These are phyloP conservation scores for Cinnamomum micranthum DNA, from an alignment of 164 flowering plant species.

Conservation along the genomic window DNA sequence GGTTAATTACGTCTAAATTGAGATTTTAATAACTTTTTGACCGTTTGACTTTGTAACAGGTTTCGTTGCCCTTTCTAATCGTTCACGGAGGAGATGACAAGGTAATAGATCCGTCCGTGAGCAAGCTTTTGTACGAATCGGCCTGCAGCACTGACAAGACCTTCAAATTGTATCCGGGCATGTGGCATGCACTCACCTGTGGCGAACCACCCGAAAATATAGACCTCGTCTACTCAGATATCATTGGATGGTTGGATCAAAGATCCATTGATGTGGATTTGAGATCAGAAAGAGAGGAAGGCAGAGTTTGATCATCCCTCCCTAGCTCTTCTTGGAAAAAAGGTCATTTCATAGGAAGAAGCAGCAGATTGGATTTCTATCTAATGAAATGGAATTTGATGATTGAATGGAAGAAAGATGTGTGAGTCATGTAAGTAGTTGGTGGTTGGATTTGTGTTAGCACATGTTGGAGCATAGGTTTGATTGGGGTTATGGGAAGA, in stretches of 20 bases:
- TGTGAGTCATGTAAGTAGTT: not conserved
- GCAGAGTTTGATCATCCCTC: constrained; percentile 12
- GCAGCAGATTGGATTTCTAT: not conserved
- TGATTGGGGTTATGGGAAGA: not conserved
- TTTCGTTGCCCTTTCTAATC: constrained; percentile 63
- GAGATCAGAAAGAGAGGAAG: constrained; percentile 35
- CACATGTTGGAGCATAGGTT: no score
- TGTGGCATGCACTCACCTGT: constrained; percentile 82
- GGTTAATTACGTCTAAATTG: not conserved
- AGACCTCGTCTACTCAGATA: constrained; percentile 56
- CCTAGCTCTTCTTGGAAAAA: not conserved
- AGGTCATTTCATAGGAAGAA: not conserved
- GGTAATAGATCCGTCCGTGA: constrained; percentile 63
- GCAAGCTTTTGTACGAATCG: constrained; percentile 43
- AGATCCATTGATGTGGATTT: constrained; percentile 28
- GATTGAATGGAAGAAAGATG: not conserved
- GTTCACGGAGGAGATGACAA: constrained; percentile 80
- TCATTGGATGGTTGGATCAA: constrained; percentile 56
- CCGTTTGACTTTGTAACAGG: constrained; percentile 24
- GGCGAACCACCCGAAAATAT: constrained; percentile 66
- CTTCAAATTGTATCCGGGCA: constrained; percentile 61
- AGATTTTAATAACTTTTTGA: not conserved
- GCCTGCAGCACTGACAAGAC: constrained; percentile 74
- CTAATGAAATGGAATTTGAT: no score
- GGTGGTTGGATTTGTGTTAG: not conserved